These are phyloP conservation scores for Beta lomatogona DNA, from an alignment of 179 eudicot genomes.

Conservation along the genomic window DNA sequence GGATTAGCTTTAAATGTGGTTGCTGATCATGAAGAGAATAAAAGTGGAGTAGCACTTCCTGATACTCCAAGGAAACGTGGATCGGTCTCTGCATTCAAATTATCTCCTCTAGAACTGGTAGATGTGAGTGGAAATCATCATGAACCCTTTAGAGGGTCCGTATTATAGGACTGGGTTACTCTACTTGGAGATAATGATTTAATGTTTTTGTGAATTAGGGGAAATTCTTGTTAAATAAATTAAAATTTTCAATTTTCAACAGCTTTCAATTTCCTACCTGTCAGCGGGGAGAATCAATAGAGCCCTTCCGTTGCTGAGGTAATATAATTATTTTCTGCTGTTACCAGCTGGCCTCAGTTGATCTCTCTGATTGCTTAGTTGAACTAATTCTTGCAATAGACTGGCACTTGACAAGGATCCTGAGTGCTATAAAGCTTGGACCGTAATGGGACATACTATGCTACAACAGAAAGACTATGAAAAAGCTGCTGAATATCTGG, in stretches of 20 bases:
- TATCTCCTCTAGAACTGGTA: conserved; percentile 41
- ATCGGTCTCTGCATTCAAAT: conserved; percentile 4
- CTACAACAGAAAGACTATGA: conserved; percentile 44
- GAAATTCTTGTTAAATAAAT: not conserved
- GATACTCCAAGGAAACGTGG: conserved; percentile 38
- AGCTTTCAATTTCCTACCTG: conserved; percentile 59
- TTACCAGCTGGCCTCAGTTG: conserved; percentile 10
- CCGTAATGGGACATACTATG: conserved; percentile 64
- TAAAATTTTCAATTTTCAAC: conserved; percentile 33
- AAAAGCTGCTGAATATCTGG: conserved; percentile 65
- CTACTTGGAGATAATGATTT: not conserved
- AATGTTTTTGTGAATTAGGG: not conserved
- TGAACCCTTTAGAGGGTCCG: conserved; percentile 1
- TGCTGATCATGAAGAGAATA: conserved; percentile 31
- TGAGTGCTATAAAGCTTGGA: conserved; percentile 58
- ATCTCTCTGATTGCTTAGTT: conserved; percentile 13
- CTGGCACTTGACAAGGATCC: conserved; percentile 85
- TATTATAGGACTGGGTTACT: not conserved
- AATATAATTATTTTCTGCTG: conserved; percentile 23
- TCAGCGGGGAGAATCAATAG: conserved; percentile 49
- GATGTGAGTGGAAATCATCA: conserved; percentile 50
- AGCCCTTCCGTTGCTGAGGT: conserved; percentile 70
- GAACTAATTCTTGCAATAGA: conserved; percentile 41
- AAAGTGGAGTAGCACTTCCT: conserved; percentile 16
- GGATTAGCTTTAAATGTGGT: conserved; percentile 49